A percentile compares a stretch with the other conserved stretches of the same genome.
phyloP scores from a whole-genome alignment of 768 basidiomycete genomes.

The Psilocybe tampanensis region DNA sequence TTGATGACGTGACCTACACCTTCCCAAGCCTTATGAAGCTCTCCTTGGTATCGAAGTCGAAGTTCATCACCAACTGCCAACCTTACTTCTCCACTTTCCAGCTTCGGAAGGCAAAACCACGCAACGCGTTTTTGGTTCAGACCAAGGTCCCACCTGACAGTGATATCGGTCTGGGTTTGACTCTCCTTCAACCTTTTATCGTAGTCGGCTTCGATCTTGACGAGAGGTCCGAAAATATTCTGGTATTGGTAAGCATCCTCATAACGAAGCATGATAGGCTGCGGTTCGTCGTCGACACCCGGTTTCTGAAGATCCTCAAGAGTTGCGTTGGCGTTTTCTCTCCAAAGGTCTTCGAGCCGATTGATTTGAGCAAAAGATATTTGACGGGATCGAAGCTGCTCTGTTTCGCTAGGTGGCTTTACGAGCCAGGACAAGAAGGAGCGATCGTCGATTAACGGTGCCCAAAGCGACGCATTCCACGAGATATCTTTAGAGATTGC shows the following conservation, averaged over 20 bases:
- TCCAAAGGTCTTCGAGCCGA: conserved; percentile 96
- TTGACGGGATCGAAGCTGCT: conserved; percentile 94
- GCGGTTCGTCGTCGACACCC: conserved; percentile 97
- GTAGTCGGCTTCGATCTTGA: conserved; percentile 99
- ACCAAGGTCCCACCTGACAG: conserved; percentile 96
- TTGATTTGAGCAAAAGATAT: conserved; percentile 98
- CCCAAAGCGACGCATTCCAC: conserved; percentile 98
- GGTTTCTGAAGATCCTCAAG: conserved; percentile 97
- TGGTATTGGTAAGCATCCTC: conserved; percentile 99
- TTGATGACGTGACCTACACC: conserved; percentile 98
- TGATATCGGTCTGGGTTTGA: conserved; percentile 97
- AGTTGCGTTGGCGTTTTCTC: conserved; percentile 92
- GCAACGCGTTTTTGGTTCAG: conserved; percentile 99
- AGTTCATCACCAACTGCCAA: conserved; percentile 97
- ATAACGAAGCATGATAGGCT: conserved; percentile 86
- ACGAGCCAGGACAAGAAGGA: conserved; percentile 99
- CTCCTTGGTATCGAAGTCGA: conserved; percentile 85
- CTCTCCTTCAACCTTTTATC: conserved; percentile 98
- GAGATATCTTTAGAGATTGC: conserved; percentile 97
- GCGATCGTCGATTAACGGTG: conserved; percentile 96
- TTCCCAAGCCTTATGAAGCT: conserved; percentile 93
- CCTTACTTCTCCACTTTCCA: conserved; percentile 97
- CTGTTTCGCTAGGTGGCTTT: conserved; percentile 94
- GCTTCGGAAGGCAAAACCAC: conserved; percentile 94
- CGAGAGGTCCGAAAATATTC: conserved; percentile 98